These are phyloP conservation scores for Zoysia japonica DNA, from an alignment of 176 grass and related monocot species.

Conservation along the genomic window DNA sequence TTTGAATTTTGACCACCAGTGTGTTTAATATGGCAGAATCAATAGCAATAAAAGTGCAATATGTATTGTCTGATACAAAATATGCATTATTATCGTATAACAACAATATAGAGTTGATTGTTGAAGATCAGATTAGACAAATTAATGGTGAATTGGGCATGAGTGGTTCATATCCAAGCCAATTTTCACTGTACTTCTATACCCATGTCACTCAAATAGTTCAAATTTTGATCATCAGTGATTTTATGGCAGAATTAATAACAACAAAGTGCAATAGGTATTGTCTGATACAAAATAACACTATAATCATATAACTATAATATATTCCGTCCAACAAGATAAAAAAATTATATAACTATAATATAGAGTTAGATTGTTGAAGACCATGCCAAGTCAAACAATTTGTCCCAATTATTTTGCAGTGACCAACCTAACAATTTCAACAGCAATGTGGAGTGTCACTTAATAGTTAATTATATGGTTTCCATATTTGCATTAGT, in stretches of 20 bases:
- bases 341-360: neutral
- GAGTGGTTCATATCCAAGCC: neutral
- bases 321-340: neutral
- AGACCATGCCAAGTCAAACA: neutral
- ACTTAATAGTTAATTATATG: neutral
- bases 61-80: neutral
- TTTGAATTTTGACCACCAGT: neutral
- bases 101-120: no score
- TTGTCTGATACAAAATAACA: neutral
- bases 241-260: neutral
- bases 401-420: neutral
- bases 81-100: neutral
- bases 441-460: neutral
- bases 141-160: neutral
- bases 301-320: neutral
- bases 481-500: neutral
- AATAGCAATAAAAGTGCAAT: neutral
- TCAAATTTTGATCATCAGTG: neutral
- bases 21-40: neutral
- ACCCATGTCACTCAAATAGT: slow-evolving; percentile 35
- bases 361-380: neutral
- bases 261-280: neutral
- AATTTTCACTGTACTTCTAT: neutral
- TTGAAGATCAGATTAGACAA: neutral
- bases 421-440: slow-evolving; percentile 18